Evolutionary conservation across 2,329 filamentous ascomycete species (phyloP), one percentile per base, ranked within the genome.

Genomic region (Fusarium albidum): DNA sequence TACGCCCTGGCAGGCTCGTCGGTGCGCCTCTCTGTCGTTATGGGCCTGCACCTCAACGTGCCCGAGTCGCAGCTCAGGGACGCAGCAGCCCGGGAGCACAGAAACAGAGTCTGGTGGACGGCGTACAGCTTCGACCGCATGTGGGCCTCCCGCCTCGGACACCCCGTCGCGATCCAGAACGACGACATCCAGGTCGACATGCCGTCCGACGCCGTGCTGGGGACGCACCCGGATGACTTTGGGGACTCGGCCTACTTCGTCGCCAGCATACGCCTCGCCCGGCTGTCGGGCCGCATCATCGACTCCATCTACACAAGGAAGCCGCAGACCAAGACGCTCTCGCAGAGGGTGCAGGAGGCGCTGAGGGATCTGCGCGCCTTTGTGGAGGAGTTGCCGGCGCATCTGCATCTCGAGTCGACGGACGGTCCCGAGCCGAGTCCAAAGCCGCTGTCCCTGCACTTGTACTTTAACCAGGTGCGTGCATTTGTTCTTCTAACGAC

Each of bases 131-230:
- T 79, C 17, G 77, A 79, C 49, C 73, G 79, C 3, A 76, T 81
- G 69, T 79, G 75, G 73, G 77, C 77, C 4, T 77, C 78, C 0
- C 78, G 79, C 39, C 71, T 81, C 43, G 77, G 79, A 0, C 73
- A 80, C 18, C 78, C 80, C 0, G 73, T 77, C 7, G 76, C 78
- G 32, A 75, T 82, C 6, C 72, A 74, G 11, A 79, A 82, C 43
- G 73, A 78, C 29, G 79, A 80, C 14, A 80, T 81, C 5, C 68
- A 76, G 27, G 74, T 78, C 5, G 73, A 77, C 21, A 59, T 76
- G 6, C 78, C 78, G 0, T 74, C 74, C 0, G 69, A 73, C 11
- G 64, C 69, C 1, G 59, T 67, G 1, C 32, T 76, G 1, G 67
- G 29, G 6, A 44, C 38, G 0, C 41, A 69, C 0, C 55, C 61